Evolutionary conservation across 2,329 filamentous ascomycete species (phyloP).

Genomic region (Penicillium sp.): DNA sequence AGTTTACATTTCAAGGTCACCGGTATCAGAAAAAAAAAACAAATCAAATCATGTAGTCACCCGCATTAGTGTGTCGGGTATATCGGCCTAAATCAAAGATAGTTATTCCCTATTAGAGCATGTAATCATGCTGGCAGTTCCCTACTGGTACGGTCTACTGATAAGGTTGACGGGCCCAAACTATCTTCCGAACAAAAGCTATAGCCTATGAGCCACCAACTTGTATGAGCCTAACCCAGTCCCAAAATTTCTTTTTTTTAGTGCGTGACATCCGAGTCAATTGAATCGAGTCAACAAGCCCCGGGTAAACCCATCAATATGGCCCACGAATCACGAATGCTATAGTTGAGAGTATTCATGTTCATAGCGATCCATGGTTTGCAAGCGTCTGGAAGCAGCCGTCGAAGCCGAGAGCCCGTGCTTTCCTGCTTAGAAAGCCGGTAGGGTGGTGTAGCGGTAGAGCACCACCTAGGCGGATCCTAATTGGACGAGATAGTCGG

Average conservation of each 20-base stretch:
- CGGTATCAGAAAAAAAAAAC: not conserved
- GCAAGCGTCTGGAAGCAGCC: not conserved
- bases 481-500: too few species aligned
- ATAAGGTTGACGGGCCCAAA: not conserved
- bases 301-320: not conserved
- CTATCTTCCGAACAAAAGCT: not conserved
- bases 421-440: too few species aligned
- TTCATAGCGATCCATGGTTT: not conserved
- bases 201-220: not conserved
- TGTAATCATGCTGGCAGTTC: not conserved
- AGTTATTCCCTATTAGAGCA: not conserved
- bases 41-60: not conserved
- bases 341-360: not conserved
- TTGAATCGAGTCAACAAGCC: not conserved
- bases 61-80: not conserved
- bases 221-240: not conserved
- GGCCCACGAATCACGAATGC: not conserved
- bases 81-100: not conserved
- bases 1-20: too few species aligned
- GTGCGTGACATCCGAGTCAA: not conserved
- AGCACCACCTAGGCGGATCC: too few species aligned
- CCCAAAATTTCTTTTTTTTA: not conserved
- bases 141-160: not conserved
- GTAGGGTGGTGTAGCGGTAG: too few species aligned
- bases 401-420: not conserved